Evolutionary conservation across 305 asterid genomes (phyloP).

Genomic region (Solanum chacoense): DNA sequence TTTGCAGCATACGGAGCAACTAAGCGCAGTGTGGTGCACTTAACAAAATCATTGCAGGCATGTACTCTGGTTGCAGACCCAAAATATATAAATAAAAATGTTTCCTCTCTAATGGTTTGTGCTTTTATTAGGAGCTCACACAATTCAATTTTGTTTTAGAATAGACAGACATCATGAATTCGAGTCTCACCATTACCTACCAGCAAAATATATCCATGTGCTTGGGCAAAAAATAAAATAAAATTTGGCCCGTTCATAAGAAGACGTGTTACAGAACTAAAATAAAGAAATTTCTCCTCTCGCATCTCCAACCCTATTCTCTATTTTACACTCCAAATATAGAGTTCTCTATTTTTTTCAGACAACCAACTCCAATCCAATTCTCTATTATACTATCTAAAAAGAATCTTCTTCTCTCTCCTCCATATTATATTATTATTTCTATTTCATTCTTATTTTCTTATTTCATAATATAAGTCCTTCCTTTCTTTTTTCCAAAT

Average conservation of each 20-base stretch:
- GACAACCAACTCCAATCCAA: background rate
- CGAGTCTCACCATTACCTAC: background rate
- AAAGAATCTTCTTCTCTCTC: background rate
- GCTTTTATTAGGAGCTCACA: background rate
- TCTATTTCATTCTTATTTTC: background rate
- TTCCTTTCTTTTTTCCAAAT: background rate
- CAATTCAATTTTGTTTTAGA: background rate
- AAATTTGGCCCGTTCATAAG: background rate
- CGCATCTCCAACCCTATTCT: background rate
- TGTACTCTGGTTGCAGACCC: constrained; percentile 8
- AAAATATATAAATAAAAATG: background rate
- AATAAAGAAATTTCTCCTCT: background rate
- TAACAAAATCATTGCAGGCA: constrained; percentile 92
- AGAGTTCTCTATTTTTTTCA: background rate
- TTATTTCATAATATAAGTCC: background rate
- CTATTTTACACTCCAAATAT: background rate
- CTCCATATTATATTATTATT: background rate
- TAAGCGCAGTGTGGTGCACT: constrained; percentile 96
- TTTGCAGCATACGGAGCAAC: constrained; percentile 99
- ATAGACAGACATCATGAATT: background rate
- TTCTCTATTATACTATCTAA: background rate
- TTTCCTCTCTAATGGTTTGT: background rate
- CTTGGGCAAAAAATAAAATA: background rate
- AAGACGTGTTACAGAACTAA: background rate
- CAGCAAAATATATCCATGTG: background rate